phyloP scores from a whole-genome alignment of 192 early-diverging fungal genomes.

The Chytriomyces confervae region DNA sequence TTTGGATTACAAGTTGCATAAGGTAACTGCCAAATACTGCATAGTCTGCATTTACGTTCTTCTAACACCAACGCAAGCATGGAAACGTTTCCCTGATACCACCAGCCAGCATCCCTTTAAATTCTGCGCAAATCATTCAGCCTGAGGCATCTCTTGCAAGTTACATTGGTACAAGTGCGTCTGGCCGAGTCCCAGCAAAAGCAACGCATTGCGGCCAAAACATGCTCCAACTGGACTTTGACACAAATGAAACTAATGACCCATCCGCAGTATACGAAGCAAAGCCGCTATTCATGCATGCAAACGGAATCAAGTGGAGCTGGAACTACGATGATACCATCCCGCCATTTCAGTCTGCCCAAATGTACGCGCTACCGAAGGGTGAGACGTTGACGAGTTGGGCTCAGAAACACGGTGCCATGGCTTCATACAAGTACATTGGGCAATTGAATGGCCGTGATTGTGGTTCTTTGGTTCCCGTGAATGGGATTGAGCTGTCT shows the following conservation, averaged over 20 bases:
- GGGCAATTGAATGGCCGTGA: too few species aligned
- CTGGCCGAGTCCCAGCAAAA: too few species aligned
- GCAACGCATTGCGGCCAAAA: constrained; percentile 12
- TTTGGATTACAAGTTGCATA: background rate
- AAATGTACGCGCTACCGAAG: constrained; percentile 6
- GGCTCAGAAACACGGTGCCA: too few species aligned
- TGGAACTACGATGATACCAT: background rate
- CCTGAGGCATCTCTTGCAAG: too few species aligned
- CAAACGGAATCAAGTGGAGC: constrained; percentile 21
- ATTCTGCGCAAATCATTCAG: too few species aligned
- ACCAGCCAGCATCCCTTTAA: too few species aligned
- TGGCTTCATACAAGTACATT: too few species aligned
- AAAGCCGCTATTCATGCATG: constrained; percentile 19
- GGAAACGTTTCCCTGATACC: constrained; percentile 17
- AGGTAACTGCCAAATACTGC: too few species aligned
- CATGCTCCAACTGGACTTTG: constrained; percentile 20
- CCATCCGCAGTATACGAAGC: background rate
- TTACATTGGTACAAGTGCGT: too few species aligned
- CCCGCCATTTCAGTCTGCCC: constrained; percentile 20
- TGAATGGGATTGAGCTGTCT: background rate
- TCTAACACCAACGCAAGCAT: background rate
- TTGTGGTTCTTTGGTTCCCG: too few species aligned
- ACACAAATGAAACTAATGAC: background rate
- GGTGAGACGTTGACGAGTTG: too few species aligned
- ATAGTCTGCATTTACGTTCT: too few species aligned